phyloP scores from a whole-genome alignment of 2,329 filamentous ascomycete genomes.

The Pseudogymnoascus sp. region DNA sequence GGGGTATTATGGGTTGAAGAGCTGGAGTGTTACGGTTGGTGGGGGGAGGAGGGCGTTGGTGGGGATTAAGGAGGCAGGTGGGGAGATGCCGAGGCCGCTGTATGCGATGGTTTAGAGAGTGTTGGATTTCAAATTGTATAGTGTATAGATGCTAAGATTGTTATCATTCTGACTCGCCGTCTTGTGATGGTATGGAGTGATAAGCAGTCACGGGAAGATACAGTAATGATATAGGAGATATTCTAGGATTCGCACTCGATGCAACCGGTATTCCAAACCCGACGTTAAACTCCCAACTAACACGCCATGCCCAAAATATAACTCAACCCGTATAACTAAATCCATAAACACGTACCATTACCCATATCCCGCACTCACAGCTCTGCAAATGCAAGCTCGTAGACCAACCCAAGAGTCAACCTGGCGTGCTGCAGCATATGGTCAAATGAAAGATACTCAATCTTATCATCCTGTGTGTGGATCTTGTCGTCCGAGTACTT shows the following conservation, averaged over 20 bases:
- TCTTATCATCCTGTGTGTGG: conserved; percentile 59
- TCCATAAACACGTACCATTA: not conserved
- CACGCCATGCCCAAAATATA: not conserved
- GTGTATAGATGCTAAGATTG: not conserved
- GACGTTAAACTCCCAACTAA: not conserved
- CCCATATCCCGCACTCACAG: not conserved
- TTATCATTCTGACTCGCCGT: not conserved
- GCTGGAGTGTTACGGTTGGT: conserved; percentile 46
- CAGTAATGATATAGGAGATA: not conserved
- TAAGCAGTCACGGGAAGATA: not conserved
- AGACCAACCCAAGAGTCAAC: conserved; percentile 73
- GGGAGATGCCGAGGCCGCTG: conserved; percentile 20
- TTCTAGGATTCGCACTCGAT: not conserved
- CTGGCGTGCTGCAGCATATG: conserved; percentile 89
- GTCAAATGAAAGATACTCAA: conserved; percentile 68
- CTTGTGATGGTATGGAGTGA: not conserved
- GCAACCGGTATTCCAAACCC: not conserved
- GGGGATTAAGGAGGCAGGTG: conserved; percentile 47
- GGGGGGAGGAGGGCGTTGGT: conserved; percentile 76
- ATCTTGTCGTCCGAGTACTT: conserved; percentile 59
- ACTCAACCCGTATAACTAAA: not conserved
- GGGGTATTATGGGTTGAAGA: conserved; percentile 60
- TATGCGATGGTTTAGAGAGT: conserved; percentile 17
- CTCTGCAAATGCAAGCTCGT: conserved; percentile 72
- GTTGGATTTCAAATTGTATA: not conserved